Conservation (phyloP, 1,284 basidiomycete genomes). For the Exobasidium cylindrosporum region DNA sequence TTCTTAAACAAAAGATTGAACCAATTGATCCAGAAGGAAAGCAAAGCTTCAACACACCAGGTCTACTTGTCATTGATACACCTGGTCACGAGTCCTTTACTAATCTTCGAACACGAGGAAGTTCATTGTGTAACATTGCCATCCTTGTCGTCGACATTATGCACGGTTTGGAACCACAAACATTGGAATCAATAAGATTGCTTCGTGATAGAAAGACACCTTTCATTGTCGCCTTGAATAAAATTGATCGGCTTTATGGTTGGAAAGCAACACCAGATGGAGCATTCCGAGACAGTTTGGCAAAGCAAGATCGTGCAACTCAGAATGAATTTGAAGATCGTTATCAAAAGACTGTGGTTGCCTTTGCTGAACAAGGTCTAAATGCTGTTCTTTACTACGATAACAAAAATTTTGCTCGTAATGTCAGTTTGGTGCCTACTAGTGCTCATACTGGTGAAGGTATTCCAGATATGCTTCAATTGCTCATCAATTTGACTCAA, state of each 20-base stretch:
- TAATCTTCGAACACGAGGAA: constrained; percentile 91
- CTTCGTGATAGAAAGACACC: constrained; percentile 93
- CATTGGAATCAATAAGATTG: constrained; percentile 89
- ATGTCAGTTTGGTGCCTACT: constrained; percentile 94
- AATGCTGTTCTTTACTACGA: constrained; percentile 95
- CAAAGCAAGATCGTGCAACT: constrained; percentile 76
- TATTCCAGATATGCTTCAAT: constrained; percentile 99
- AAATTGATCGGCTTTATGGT: constrained; percentile 97
- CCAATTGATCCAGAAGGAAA: constrained; percentile 81
- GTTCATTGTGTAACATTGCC: constrained; percentile 97
- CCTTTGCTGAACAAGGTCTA: constrained; percentile 95
- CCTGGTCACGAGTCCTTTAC: constrained; percentile 99
- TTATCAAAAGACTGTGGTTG: constrained; percentile 77
- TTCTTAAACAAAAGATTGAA: constrained; percentile 85
- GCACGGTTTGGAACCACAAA: constrained; percentile 97
- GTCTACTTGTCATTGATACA: constrained; percentile 94
- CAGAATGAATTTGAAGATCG: constrained; percentile 92
- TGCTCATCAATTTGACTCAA: constrained; percentile 94
- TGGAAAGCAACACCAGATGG: constrained; percentile 90
- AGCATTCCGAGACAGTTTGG: constrained; percentile 85
- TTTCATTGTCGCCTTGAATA: constrained; percentile 98
- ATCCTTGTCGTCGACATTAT: constrained; percentile 99
- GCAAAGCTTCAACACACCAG: constrained; percentile 94
- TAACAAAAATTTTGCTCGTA: constrained; percentile 91
- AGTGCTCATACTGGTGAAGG: constrained; percentile 98